Conservation (phyloP, 1,139 yeast genomes). For the Debaryomyces robertsiae region DNA sequence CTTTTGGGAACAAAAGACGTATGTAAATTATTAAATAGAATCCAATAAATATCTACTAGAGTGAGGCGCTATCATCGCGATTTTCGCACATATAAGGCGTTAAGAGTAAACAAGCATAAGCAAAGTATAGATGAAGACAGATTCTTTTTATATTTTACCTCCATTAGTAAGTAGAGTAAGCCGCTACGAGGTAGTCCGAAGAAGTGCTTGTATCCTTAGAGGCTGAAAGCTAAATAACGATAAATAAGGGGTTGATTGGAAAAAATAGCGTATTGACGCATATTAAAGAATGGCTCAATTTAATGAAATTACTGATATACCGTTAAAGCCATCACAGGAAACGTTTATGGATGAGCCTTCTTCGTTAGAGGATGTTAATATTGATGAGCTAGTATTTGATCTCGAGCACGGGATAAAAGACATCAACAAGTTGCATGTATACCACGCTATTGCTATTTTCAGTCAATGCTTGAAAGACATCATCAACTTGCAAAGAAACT, state of each 20-base stretch:
- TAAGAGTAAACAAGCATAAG: too few relatives aligned
- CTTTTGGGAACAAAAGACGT: slow-evolving; percentile 37
- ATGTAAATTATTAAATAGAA: slow-evolving; percentile 7
- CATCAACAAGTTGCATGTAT: slow-evolving; percentile 38
- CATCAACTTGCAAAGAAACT: slow-evolving; percentile 32
- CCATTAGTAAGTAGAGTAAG: too few relatives aligned
- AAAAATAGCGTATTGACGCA: too few relatives aligned
- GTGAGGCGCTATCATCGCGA: neutral
- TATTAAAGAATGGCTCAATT: neutral
- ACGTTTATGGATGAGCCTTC: slow-evolving; percentile 49
- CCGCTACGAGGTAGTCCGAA: too few relatives aligned
- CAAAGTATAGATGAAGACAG: too few relatives aligned
- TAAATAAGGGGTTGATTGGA: too few relatives aligned
- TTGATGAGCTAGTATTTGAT: slow-evolving; percentile 41
- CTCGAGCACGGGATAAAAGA: slow-evolving; percentile 32
- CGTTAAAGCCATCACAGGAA: slow-evolving; percentile 41
- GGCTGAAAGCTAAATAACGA: too few relatives aligned
- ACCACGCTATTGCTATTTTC: slow-evolving; percentile 40
- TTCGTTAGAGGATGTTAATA: slow-evolving; percentile 35
- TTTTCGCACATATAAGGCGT: too few relatives aligned
- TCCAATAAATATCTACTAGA: neutral
- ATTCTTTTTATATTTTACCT: too few relatives aligned
- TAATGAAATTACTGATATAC: slow-evolving; percentile 31
- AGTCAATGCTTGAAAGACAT: slow-evolving; percentile 35
- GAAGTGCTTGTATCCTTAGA: too few relatives aligned